These are phyloP conservation scores for Penicillium hesseltinei DNA, from an alignment of 2,329 filamentous ascomycete species.

Conservation along the genomic window DNA sequence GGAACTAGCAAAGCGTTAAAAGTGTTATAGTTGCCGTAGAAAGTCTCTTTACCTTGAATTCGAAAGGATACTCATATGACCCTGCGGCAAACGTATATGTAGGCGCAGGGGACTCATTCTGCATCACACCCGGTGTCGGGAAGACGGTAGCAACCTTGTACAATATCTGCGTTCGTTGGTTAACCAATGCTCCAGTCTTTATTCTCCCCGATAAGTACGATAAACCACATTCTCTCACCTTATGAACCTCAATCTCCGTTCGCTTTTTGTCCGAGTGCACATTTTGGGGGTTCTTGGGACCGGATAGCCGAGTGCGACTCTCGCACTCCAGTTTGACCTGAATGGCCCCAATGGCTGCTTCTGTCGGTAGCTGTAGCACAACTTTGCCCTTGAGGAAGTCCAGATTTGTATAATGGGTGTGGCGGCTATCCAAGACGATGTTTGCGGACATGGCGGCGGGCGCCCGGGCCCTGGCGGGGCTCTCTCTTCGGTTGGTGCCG, in stretches of 20 bases:
- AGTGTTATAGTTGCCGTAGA: neutral
- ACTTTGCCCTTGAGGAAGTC: slow-evolving; percentile 48
- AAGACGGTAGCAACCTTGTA: slow-evolving; percentile 50
- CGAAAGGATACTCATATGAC: slow-evolving; percentile 50
- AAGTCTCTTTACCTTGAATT: slow-evolving; percentile 44
- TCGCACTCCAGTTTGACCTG: slow-evolving; percentile 52
- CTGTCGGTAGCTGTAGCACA: slow-evolving; percentile 41
- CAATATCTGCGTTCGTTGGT: slow-evolving; percentile 37
- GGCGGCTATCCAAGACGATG: slow-evolving; percentile 45
- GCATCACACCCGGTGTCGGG: slow-evolving; percentile 44
- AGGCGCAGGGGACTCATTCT: slow-evolving; percentile 33
- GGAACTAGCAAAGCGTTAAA: slow-evolving; percentile 37
- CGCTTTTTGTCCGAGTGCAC: slow-evolving; percentile 48
- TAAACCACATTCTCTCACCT: slow-evolving; percentile 34
- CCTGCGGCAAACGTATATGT: slow-evolving; percentile 48
- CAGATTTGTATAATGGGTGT: slow-evolving; percentile 49
- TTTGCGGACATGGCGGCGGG: slow-evolving; percentile 45
- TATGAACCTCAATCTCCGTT: slow-evolving; percentile 50
- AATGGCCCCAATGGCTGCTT: slow-evolving; percentile 46
- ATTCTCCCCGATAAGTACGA: neutral
- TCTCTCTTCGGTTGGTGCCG: neutral
- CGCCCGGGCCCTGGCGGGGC: slow-evolving; percentile 15
- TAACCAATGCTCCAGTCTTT: slow-evolving; percentile 2
- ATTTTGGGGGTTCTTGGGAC: slow-evolving; percentile 40
- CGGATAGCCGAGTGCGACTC: slow-evolving; percentile 46